These are phyloP conservation scores for Penicillium samsonianum DNA, from an alignment of 495 filamentous ascomycete genomes.

Conservation along the genomic window DNA sequence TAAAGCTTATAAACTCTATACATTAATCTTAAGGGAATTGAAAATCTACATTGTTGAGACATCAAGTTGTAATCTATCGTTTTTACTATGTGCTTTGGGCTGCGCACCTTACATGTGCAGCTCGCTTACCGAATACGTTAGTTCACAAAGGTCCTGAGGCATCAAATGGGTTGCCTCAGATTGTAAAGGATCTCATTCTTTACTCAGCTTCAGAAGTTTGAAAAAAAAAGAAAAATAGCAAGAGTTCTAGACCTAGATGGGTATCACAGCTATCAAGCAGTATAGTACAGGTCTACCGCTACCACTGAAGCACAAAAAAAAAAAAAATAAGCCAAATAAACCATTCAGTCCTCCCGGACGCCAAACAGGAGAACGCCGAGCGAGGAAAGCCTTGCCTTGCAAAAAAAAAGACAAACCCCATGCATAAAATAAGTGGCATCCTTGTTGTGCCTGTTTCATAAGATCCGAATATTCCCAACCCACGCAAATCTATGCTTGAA, in stretches of 20 bases:
- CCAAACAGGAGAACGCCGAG: constrained; percentile 9
- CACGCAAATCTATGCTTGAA: constrained; percentile 17
- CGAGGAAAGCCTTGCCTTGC: not conserved
- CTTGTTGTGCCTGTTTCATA: not conserved
- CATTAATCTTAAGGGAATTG: too few species aligned
- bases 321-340: constrained; percentile 5
- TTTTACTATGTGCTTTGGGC: too few species aligned
- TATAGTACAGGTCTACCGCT: constrained; percentile 35
- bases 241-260: constrained; percentile 27
- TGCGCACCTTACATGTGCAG: too few species aligned
- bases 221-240: constrained; percentile 2
- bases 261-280: constrained; percentile 37
- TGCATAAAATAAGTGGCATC: constrained; percentile 8
- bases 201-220: too few species aligned
- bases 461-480: constrained; percentile 10
- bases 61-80: too few species aligned
- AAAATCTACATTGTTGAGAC: too few species aligned
- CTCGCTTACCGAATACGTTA: too few species aligned
- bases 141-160: too few species aligned
- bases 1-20: too few species aligned
- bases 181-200: too few species aligned
- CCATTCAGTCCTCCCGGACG: not conserved
- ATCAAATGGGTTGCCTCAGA: too few species aligned
- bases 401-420: not conserved
- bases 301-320: constrained; percentile 21